Evolutionary conservation across 257 asterid species (phyloP).

Genomic region (Eucommia ulmoides): DNA sequence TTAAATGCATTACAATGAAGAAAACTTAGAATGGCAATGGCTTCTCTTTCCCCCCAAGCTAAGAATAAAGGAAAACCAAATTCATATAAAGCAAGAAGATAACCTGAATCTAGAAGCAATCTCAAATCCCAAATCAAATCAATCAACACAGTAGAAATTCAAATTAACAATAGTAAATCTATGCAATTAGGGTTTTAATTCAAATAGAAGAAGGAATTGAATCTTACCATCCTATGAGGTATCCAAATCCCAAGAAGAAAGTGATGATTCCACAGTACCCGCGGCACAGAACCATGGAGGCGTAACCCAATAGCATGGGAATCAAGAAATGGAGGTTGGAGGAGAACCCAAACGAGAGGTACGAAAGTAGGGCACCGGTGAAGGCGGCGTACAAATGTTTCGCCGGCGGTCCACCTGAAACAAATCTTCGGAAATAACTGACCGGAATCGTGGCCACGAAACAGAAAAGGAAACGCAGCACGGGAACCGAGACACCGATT

Average conservation of each 20-base stretch:
- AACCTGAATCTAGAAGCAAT: no score
- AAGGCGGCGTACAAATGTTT: constrained; percentile 77
- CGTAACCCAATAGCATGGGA: constrained; percentile 82
- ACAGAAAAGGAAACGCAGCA: constrained; percentile 74
- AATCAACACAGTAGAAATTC: no score
- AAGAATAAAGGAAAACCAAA: no score
- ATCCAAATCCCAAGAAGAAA: constrained; percentile 66
- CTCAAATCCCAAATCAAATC: no score
- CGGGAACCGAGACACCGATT: constrained; percentile 89
- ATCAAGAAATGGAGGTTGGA: constrained; percentile 85
- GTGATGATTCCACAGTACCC: constrained; percentile 68
- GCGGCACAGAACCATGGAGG: constrained; percentile 55
- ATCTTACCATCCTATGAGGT: constrained; percentile 89
- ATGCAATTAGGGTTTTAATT: no score
- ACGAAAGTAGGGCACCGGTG: constrained; percentile 67
- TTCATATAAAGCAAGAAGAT: no score
- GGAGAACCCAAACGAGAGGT: constrained; percentile 73
- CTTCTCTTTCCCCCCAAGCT: no score
- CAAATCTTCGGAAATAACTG: constrained; percentile 71
- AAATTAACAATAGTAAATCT: neutral
- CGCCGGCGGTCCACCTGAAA: constrained; percentile 61
- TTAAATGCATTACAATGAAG: no score
- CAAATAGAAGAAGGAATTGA: neutral
- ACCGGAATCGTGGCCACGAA: constrained; percentile 84
- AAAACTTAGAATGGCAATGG: no score